These are phyloP conservation scores for Diospyros lotus DNA, from an alignment of 148 eudicot species.

Conservation along the genomic window DNA sequence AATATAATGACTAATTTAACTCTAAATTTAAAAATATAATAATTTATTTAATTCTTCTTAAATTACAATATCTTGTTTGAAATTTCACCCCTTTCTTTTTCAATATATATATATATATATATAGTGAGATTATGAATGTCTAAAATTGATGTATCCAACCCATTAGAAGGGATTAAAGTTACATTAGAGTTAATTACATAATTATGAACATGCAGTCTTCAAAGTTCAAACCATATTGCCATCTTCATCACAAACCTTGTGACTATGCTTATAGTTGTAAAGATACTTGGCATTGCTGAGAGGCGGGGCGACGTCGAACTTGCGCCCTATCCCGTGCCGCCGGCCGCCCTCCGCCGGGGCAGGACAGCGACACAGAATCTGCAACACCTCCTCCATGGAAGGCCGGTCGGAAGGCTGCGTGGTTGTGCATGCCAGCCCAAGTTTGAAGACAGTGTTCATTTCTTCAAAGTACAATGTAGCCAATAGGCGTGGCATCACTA, in stretches of 20 bases:
- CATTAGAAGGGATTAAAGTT: too few relatives aligned
- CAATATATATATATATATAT: too few relatives aligned
- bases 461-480: constrained; percentile 41
- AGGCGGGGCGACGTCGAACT: constrained; percentile 49
- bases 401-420: constrained; percentile 56
- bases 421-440: constrained; percentile 69
- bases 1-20: too few relatives aligned
- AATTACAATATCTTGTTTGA: too few relatives aligned
- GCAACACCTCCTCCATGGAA: constrained; percentile 66
- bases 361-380: constrained; percentile 37
- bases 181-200: too few relatives aligned
- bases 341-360: constrained; percentile 24
- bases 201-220: too few relatives aligned
- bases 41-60: too few relatives aligned
- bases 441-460: constrained; percentile 49
- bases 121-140: too few relatives aligned
- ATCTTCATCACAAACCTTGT: constrained; percentile 27
- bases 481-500: constrained; percentile 80
- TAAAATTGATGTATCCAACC: too few relatives aligned
- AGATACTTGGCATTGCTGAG: constrained; percentile 37
- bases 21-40: too few relatives aligned
- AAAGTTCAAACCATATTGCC: neutral
- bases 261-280: constrained; percentile 40
- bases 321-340: constrained; percentile 20
- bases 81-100: too few relatives aligned